Evolutionary conservation across 2,329 filamentous ascomycete species (phyloP).

Genomic region (Stagonosporopsis vannaccii): DNA sequence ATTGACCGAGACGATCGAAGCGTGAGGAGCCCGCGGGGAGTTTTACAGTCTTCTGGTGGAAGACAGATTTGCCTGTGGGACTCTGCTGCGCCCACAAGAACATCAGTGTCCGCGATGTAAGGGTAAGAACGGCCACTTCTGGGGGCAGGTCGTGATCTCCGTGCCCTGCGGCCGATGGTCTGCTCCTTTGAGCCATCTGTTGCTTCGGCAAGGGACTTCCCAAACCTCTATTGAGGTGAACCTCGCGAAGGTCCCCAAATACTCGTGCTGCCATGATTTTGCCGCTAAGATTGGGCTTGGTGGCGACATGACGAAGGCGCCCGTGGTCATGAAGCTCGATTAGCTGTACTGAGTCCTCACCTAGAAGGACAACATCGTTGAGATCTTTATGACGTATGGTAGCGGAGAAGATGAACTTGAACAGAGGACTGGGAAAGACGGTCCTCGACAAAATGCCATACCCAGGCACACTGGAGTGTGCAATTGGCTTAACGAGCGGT

Average conservation of each 20-base stretch:
- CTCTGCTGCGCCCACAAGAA: conserved; percentile 73
- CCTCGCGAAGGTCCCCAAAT: conserved; percentile 62
- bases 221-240: conserved; percentile 20
- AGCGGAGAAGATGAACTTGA: conserved; percentile 81
- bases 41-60: conserved; percentile 66
- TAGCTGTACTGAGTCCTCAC: conserved; percentile 82
- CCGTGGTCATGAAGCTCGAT: conserved; percentile 74
- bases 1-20: conserved; percentile 64
- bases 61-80: conserved; percentile 60
- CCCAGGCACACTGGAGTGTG: conserved; percentile 54
- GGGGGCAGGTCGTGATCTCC: conserved; percentile 61
- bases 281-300: conserved; percentile 78
- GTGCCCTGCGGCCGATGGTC: conserved; percentile 29
- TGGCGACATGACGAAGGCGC: conserved; percentile 76
- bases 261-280: conserved; percentile 81
- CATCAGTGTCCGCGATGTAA: conserved; percentile 75
- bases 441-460: conserved; percentile 82
- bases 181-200: conserved; percentile 20
- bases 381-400: conserved; percentile 71
- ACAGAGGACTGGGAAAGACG: conserved; percentile 75
- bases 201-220: conserved; percentile 33
- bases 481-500: conserved; percentile 36
- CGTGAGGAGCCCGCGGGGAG: conserved; percentile 64
- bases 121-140: conserved; percentile 79
- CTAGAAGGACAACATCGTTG: conserved; percentile 88